Evolutionary conservation across 2,329 filamentous ascomycete genomes (phyloP), one percentile per base, ranked within the genome.

Genomic region (Apiospora sp.): DNA sequence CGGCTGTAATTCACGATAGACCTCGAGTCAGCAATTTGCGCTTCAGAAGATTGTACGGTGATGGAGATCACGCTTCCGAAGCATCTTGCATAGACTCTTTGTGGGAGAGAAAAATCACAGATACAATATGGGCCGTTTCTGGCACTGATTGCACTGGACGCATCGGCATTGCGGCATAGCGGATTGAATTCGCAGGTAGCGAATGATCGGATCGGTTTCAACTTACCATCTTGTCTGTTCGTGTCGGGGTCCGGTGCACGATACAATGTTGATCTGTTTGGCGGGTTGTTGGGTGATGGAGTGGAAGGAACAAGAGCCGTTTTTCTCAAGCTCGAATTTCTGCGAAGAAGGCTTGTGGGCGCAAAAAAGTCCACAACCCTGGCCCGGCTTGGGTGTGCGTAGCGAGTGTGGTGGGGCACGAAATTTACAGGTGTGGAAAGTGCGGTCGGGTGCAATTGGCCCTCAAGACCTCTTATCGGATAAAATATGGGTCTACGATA

Each of bases 21-120:
- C 88, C 89, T 86, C 92, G 94, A 98, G 94, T 98, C 95, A 98
- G 96, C 96, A 98, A 98, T 98, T 98, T 92, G 91, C 95, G 95
- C 95, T 98, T 98, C 95, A 98, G 95, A 90, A 76, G 78, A 81
- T 79, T 83, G 81, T 78, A 82, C 87, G 79, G 78, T 81, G 84
- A 85, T 86, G 86, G 24, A 19, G 75, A 78, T 46, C 49, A 43
- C 46, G 54, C 69, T 78, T 93, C 94, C 95, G 96, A 98, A 98
- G 95, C 95, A 97, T 94, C 94, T 98, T 98, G 96, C 94, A 90
- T 88, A 88, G 94, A 96, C 93, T 93, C 92, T 90, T 68, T 69
- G 46, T n/a, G 34, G n/a, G 19, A 64, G 67, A 68, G 7, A 70
- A 54, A 70, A 81, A 82, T 75, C 74, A 72, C 75, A 76, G 77